Evolutionary conservation across 2,329 filamentous ascomycete genomes (phyloP).

Genomic region (Beauveria asiatica): DNA sequence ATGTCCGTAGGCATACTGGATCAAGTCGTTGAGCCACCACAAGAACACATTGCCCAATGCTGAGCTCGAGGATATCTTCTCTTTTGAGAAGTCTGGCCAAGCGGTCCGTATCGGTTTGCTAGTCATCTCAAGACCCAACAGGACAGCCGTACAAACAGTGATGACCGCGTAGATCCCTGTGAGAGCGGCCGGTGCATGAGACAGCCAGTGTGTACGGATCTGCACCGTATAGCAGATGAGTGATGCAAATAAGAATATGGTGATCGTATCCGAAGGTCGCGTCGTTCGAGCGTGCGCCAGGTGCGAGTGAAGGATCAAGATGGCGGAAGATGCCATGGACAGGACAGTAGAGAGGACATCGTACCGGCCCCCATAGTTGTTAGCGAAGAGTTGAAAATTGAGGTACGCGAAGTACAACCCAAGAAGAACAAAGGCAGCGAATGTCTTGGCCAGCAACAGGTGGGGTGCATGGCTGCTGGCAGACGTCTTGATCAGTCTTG

Average conservation of each 20-base stretch:
- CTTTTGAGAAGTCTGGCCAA: background rate
- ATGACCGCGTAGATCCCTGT: background rate
- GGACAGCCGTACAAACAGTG: background rate
- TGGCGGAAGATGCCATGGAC: background rate
- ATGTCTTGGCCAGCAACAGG: background rate
- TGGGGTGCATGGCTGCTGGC: background rate
- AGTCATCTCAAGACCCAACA: background rate
- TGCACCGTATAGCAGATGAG: background rate
- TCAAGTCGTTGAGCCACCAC: conserved; percentile 7
- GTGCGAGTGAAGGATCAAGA: background rate
- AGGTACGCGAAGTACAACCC: background rate
- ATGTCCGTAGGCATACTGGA: conserved; percentile 1
- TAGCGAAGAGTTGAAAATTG: background rate
- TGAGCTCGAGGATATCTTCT: background rate
- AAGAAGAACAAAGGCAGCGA: background rate
- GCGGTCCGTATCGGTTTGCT: background rate
- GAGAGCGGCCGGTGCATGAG: background rate
- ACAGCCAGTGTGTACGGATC: background rate
- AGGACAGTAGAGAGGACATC: background rate
- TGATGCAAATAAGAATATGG: background rate
- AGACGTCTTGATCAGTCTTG: background rate
- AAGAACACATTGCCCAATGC: background rate
- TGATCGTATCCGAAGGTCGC: background rate
- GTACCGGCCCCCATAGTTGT: background rate
- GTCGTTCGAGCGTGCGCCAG: background rate